Evolutionary conservation across 257 asterid genomes (phyloP), one percentile per base, ranked within the genome.

Genomic region (Salvia rosmarinus): DNA sequence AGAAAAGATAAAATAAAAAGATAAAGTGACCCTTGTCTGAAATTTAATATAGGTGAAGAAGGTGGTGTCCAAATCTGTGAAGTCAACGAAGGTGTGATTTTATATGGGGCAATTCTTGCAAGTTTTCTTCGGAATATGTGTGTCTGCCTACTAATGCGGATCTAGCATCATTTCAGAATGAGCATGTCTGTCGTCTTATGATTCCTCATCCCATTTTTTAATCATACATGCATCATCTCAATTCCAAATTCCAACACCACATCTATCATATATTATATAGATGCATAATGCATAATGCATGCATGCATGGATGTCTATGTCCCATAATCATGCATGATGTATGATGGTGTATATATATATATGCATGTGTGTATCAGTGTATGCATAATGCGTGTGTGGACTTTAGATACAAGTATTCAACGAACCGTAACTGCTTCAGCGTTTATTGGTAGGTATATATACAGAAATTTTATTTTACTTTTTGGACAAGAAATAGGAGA

Each of bases 111-210:
- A 35, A 60, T 49, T 34, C 72, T 21, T 56, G 54, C 64, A 73
- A 62, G 50, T 74, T 71, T 69, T 71, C 82, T 68, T 89, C 55
- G 82, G 89, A 75, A 70, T 57, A 72, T 76, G 71, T 82, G 83
- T 79, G 73, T 75, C 30, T 70, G 80, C 90, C 89, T 82, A 85
- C 80, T 80, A 85, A 87, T 86, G 78, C 91, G 95, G 96, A 89
- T 87, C 96, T 82, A 80, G 86, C 87, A 85, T 78, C 88, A 79
- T 82, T 82, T 85, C 64, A 81, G 96, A 89, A 87, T 89, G 88
- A 85, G 91, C 60, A 89, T 89, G 87, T 89, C 90, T 87, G 96
- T 89, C 91, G 78, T 87, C 70, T 89, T 85, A 75, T 81, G 64
- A 72, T 68, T 46, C 46, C 64, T 2, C 55, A 12, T 12, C 68